These are phyloP conservation scores for Coemansia sp. DNA, from an alignment of 192 early-diverging fungal species.

Conservation along the genomic window DNA sequence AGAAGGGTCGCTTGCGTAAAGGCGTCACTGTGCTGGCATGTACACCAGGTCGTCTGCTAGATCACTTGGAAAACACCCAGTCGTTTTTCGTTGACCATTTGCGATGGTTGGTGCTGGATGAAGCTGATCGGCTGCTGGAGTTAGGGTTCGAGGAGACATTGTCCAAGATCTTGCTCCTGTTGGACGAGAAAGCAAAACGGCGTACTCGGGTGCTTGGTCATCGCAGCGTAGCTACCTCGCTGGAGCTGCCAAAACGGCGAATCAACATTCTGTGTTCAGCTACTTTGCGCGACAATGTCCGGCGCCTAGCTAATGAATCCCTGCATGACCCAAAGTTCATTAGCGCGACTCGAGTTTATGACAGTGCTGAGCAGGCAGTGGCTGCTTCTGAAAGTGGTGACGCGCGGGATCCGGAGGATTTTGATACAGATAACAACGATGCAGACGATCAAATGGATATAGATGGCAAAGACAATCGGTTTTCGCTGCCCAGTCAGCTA, in stretches of 20 bases:
- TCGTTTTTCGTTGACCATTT: slow-evolving; percentile 81
- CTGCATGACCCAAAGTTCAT: slow-evolving; percentile 79
- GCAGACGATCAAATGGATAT: slow-evolving; percentile 30
- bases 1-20: slow-evolving; percentile 78
- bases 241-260: slow-evolving; percentile 61
- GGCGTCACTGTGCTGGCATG: slow-evolving; percentile 87
- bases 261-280: slow-evolving; percentile 89
- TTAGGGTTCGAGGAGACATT: slow-evolving; percentile 86
- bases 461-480: slow-evolving; percentile 37
- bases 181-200: slow-evolving; percentile 52
- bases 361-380: slow-evolving; percentile 35
- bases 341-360: slow-evolving; percentile 56
- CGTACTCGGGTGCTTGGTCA: slow-evolving; percentile 16
- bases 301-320: slow-evolving; percentile 73
- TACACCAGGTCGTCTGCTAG: slow-evolving; percentile 93
- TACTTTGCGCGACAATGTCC: slow-evolving; percentile 82
- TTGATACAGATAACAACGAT: slow-evolving; percentile 17
- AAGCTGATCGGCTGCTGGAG: slow-evolving; percentile 95
- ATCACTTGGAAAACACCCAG: slow-evolving; percentile 80
- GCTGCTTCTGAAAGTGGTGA: slow-evolving; percentile 18
- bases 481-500: slow-evolving; percentile 81
- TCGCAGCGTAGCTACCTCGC: slow-evolving; percentile 27
- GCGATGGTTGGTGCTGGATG: slow-evolving; percentile 95
- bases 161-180: slow-evolving; percentile 63
- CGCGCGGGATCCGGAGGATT: slow-evolving; percentile 13